A percentile compares a stretch with the other conserved stretches of the same genome.
Conservation (phyloP, 768 basidiomycete species). For the Termitomyces titanicus region DNA sequence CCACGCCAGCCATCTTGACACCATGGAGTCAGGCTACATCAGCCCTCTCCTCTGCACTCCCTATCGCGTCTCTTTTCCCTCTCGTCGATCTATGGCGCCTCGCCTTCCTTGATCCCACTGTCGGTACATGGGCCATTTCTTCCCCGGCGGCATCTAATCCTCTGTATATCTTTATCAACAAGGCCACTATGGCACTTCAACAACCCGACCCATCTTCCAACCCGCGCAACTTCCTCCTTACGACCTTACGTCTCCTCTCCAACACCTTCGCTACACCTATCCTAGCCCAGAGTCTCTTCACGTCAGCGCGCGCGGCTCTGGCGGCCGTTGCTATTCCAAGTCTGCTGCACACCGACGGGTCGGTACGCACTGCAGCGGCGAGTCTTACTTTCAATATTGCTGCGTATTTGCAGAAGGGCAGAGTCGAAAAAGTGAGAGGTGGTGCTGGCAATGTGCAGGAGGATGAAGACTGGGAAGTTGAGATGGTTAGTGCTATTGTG, state of each 20-base stretch:
- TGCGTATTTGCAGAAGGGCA: constrained; percentile 57
- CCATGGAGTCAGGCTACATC: constrained; percentile 48
- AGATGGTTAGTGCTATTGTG: constrained; percentile 78
- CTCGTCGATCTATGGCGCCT: constrained; percentile 82
- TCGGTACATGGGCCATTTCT: constrained; percentile 47
- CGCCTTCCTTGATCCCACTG: constrained; percentile 60
- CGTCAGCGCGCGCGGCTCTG: constrained; percentile 28
- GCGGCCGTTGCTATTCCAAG: constrained; percentile 60
- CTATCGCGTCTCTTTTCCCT: constrained; percentile 65
- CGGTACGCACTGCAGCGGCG: constrained; percentile 75
- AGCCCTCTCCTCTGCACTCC: constrained; percentile 41
- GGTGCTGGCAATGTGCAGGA: constrained; percentile 37
- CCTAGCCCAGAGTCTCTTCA: constrained; percentile 37
- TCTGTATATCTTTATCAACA: constrained; percentile 42
- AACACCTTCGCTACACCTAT: constrained; percentile 59
- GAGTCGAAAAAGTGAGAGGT: constrained; percentile 40
- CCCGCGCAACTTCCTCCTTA: constrained; percentile 59
- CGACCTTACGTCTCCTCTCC: constrained; percentile 60
- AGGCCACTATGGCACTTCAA: constrained; percentile 17
- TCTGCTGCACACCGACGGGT: constrained; percentile 63
- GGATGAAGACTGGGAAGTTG: constrained; percentile 83
- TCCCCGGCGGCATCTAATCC: constrained; percentile 34
- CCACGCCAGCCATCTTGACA: constrained; percentile 35
- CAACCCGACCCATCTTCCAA: constrained; percentile 7
- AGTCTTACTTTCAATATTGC: constrained; percentile 78